Base-by-base conservation (phyloP, 148 eudicot species). In the Vaccinium myrtillus region DNA sequence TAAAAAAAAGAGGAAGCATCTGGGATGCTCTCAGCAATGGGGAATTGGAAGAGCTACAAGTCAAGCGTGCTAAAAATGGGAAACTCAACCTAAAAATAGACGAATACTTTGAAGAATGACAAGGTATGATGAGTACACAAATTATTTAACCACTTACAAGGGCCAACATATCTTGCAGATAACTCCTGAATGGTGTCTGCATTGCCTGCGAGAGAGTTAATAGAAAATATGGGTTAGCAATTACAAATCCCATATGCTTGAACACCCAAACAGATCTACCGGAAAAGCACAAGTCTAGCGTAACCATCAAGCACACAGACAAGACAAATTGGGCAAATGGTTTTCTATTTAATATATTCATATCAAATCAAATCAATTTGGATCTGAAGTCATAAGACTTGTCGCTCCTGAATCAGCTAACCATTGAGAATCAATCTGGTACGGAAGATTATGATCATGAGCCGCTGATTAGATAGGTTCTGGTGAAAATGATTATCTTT, bases 161-260 rank as follows among this genome's bases (percentile, higher is more conserved):
- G 78, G 93, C 92, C 86, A 96, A 69, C 99, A 96, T 96, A 5
- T 93, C 99, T 79, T 91, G 92, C 74, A 96, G 91, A 88, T 96
- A 96, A 90, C 92, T 90, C 92, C 98, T 92, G 83, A 94, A 96
- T 82, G 99, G 99, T 83, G 99, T 96, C 91, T 96, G 99, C 93
- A 89, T 86, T 73, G 94, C 95, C 99, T 96, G 94, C 81, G 58
- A 85, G 39, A 83, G 32, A 73, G 49, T 19, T 27, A 27, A 67
- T 25, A 53, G 48, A 69, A 65, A 85, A 74, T 19, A 75, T 21
- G 51, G 61, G 81, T 81, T 9, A 15, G 73, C 19, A 18, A 49
- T n/a, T 9, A 55, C 9, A 49, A 63, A 27, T 27, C 27, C 25
- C 3, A 30, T 27, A 69, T 49, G 58, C 12, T 53, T 53, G 43